A percentile compares a stretch with the other conserved stretches of the same genome.
These are phyloP conservation scores for Hygrocybe coccinea DNA, from an alignment of 768 basidiomycete species.

Conservation along the genomic window DNA sequence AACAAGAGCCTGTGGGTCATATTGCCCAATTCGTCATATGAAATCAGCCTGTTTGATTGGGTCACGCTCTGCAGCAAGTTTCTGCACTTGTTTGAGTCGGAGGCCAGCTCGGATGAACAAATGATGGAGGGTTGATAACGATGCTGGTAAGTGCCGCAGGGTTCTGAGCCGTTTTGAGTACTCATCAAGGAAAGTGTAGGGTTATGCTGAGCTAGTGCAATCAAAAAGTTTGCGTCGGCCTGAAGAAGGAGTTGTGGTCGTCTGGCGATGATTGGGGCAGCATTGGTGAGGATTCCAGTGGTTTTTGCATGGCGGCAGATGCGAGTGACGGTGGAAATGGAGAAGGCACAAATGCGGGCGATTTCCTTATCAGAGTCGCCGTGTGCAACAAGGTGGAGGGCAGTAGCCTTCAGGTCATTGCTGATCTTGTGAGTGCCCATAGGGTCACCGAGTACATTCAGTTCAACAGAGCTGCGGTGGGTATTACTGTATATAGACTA, in stretches of 20 bases:
- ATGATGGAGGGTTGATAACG: slow-evolving; percentile 19
- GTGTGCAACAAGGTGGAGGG: slow-evolving; percentile 5
- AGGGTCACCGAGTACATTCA: too few species aligned
- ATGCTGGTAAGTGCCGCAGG: slow-evolving; percentile 10
- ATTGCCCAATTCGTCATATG: slow-evolving; percentile 15
- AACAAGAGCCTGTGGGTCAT: slow-evolving; percentile 11
- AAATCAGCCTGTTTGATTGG: slow-evolving; percentile 9
- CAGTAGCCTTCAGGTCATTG: slow-evolving; percentile 15
- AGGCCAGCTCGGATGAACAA: slow-evolving; percentile 17
- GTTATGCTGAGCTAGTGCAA: slow-evolving; percentile 16
- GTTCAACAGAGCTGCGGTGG: too few species aligned
- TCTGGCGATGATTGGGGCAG: slow-evolving; percentile 11
- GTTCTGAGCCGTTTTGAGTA: slow-evolving; percentile 6
- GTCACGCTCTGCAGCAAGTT: slow-evolving; percentile 20
- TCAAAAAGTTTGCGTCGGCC: slow-evolving; percentile 14
- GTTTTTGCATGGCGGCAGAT: background rate
- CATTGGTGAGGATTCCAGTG: slow-evolving; percentile 6
- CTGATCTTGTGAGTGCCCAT: slow-evolving; percentile 16
- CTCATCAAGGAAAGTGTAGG: slow-evolving; percentile 23
- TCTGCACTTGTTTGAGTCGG: slow-evolving; percentile 20
- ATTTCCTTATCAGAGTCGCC: slow-evolving; percentile 14
- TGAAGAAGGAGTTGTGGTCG: slow-evolving; percentile 11
- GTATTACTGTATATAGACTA: too few species aligned
- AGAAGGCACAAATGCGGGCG: slow-evolving; percentile 6
- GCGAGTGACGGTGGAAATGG: slow-evolving; percentile 7